These are phyloP conservation scores for Nyssa sinensis DNA, from an alignment of 148 eudicot species.

Conservation along the genomic window DNA sequence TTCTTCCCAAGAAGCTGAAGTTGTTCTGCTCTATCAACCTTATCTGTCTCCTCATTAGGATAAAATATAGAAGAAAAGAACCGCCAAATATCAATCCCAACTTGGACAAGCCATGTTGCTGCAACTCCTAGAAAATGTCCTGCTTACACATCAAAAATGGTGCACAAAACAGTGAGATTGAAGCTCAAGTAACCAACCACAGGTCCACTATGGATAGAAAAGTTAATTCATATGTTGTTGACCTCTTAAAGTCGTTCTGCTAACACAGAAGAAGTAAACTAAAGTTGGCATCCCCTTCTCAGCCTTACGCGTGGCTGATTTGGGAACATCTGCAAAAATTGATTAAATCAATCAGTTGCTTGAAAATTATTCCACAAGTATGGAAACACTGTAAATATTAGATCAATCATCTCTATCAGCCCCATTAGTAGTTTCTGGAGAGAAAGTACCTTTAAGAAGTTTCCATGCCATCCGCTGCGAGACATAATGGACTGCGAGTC, in stretches of 20 bases:
- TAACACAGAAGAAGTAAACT: constrained; percentile 54
- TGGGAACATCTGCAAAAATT: constrained; percentile 69
- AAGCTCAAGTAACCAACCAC: constrained; percentile 2
- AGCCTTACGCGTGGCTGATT: constrained; percentile 84
- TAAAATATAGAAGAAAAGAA: constrained; percentile 40
- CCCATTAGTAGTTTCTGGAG: not conserved
- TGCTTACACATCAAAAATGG: constrained; percentile 25
- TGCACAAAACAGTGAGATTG: not conserved
- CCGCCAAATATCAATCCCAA: constrained; percentile 65
- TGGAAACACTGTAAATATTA: not conserved
- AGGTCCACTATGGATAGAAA: not conserved
- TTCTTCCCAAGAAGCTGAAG: constrained; percentile 54
- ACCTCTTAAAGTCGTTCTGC: constrained; percentile 85
- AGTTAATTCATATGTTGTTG: not conserved
- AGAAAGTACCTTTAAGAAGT: constrained; percentile 90
- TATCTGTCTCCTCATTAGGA: constrained; percentile 42
- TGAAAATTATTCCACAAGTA: not conserved
- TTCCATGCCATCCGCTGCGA: constrained; percentile 96
- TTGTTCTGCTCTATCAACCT: constrained; percentile 44
- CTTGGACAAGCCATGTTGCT: constrained; percentile 93
- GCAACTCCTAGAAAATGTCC: constrained; percentile 84
- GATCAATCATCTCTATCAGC: not conserved
- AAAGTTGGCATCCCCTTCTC: constrained; percentile 62
- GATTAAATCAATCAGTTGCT: constrained; percentile 5
- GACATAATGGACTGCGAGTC: constrained; percentile 65